Percentiles rank a stretch among this genome's conserved stretches.
Evolutionary conservation across 768 basidiomycete species (phyloP).

Genomic region (Hygrophorus russula): DNA sequence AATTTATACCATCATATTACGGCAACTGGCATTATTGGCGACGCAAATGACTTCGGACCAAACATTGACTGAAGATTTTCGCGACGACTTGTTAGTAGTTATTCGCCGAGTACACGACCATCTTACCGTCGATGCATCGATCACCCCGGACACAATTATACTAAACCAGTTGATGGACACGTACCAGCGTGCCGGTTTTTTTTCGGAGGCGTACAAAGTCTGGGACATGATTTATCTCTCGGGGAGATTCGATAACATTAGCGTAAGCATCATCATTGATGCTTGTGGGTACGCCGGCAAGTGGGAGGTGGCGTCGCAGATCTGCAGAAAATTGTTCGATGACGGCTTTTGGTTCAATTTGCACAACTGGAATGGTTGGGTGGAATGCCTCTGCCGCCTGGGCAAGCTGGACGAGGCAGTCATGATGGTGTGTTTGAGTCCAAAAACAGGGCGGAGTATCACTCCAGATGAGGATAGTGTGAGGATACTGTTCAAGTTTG

Average conservation of each 20-base stretch:
- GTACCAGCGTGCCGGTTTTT: conserved; percentile 70
- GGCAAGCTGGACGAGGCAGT: conserved; percentile 57
- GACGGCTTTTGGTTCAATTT: conserved; percentile 43
- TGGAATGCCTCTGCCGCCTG: conserved; percentile 79
- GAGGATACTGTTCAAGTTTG: conserved; percentile 45
- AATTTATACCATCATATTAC: conserved; percentile 60
- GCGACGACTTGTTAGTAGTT: conserved; percentile 28
- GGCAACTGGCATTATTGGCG: conserved; percentile 38
- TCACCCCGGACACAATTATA: conserved; percentile 56
- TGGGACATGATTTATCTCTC: conserved; percentile 67
- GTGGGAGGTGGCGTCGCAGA: conserved; percentile 36
- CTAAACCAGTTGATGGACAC: conserved; percentile 87
- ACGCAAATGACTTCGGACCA: conserved; percentile 16
- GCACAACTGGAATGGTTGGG: conserved; percentile 70
- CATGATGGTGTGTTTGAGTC: conserved; percentile 50
- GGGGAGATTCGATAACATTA: conserved; percentile 46
- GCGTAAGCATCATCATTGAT: conserved; percentile 78
- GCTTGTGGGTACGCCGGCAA: conserved; percentile 61
- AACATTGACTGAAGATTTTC: conserved; percentile 11
- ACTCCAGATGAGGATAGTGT: conserved; percentile 39
- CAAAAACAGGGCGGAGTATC: conserved; percentile 36
- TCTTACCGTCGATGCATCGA: conserved; percentile 67
- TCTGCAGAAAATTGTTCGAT: conserved; percentile 40
- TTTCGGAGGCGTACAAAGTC: conserved; percentile 58
- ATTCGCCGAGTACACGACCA: conserved; percentile 62